Conservation (phyloP, 2,329 filamentous ascomycete species). For the Pyricularia pennisetigena region DNA sequence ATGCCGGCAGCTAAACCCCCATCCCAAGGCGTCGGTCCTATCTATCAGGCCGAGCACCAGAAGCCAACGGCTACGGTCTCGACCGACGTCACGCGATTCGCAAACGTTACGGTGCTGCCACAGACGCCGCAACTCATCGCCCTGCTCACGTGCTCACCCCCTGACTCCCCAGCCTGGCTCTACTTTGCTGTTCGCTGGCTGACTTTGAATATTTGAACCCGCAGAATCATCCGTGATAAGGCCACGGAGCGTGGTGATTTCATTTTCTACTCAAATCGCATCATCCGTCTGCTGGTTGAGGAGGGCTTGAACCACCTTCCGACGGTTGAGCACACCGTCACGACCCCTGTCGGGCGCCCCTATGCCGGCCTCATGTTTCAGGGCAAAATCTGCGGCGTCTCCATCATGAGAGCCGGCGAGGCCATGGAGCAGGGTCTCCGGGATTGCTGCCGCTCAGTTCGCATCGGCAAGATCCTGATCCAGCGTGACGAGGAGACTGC, state of each 20-base stretch:
- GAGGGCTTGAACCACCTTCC: slow-evolving; percentile 96
- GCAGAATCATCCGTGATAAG: slow-evolving; percentile 89
- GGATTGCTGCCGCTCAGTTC: slow-evolving; percentile 94
- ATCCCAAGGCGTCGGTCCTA: slow-evolving; percentile 64
- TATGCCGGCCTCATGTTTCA: slow-evolving; percentile 93
- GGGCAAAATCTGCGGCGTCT: slow-evolving; percentile 96
- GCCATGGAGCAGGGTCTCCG: slow-evolving; percentile 96
- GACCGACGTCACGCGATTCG: slow-evolving; percentile 58
- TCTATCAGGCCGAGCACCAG: slow-evolving; percentile 65
- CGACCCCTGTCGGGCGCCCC: slow-evolving; percentile 77
- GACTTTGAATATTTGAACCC: slow-evolving; percentile 2
- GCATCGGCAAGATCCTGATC: slow-evolving; percentile 97
- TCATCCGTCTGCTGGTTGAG: slow-evolving; percentile 92
- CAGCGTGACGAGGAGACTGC: slow-evolving; percentile 94
- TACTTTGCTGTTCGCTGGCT: not conserved
- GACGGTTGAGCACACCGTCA: slow-evolving; percentile 79
- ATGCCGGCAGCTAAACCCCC: slow-evolving; percentile 13
- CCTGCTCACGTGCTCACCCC: slow-evolving; percentile 70
- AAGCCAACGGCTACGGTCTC: slow-evolving; percentile 88
- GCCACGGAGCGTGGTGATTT: slow-evolving; percentile 89
- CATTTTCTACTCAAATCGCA: slow-evolving; percentile 98
- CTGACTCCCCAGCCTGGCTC: not conserved
- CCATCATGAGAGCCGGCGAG: slow-evolving; percentile 96
- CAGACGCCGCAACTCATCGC: slow-evolving; percentile 97
- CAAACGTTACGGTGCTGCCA: slow-evolving; percentile 81